Conservation (phyloP, 139 green algal genomes). For the Chlamydomonas applanata region DNA sequence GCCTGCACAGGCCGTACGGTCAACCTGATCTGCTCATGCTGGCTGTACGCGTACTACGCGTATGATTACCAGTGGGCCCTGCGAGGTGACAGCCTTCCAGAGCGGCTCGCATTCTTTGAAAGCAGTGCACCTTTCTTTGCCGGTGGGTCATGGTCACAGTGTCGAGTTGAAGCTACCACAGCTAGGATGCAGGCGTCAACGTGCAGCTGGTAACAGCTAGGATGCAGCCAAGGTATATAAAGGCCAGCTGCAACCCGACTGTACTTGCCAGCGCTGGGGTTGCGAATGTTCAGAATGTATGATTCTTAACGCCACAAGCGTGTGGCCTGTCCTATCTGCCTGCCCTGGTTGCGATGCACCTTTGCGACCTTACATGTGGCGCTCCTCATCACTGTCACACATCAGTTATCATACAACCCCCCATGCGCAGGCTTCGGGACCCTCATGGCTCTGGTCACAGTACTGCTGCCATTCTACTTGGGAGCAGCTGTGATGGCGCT, state of each 20-base stretch:
- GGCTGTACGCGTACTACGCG: constrained; percentile 85
- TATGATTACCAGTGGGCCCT: constrained; percentile 85
- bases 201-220: neutral
- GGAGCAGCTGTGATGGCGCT: constrained; percentile 59
- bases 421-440: constrained; percentile 57
- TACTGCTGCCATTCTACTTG: constrained; percentile 54
- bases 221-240: neutral
- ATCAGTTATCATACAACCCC: too few species aligned
- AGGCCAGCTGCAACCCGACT: too few species aligned
- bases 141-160: constrained; percentile 15
- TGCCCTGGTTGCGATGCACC: too few species aligned
- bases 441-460: constrained; percentile 45
- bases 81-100: constrained; percentile 43
- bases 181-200: neutral
- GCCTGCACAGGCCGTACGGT: constrained; percentile 42
- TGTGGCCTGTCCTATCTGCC: too few species aligned
- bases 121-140: constrained; percentile 76
- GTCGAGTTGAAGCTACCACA: neutral
- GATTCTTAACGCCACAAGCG: too few species aligned
- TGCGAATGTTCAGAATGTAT: too few species aligned
- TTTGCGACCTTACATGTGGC: too few species aligned
- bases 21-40: constrained; percentile 61
- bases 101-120: constrained; percentile 71
- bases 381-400: too few species aligned
- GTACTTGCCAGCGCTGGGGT: too few species aligned